Percentiles rank a stretch among this genome's conserved stretches.
Evolutionary conservation across 1,284 basidiomycete species (phyloP).

Genomic region (Peniophora sp.): DNA sequence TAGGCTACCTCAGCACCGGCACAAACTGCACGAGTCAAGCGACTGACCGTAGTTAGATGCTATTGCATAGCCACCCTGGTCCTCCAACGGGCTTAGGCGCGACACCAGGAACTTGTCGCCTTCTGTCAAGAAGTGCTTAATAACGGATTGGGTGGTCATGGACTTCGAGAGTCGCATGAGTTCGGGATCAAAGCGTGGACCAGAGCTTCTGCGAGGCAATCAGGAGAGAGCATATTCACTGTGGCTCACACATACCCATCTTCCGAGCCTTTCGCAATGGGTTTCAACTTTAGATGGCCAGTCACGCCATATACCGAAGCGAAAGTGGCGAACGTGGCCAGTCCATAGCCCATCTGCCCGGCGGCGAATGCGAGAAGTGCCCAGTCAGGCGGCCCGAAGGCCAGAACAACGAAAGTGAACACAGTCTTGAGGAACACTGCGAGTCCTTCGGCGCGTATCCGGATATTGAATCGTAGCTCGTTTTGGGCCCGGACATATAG

Average conservation of each 20-base stretch:
- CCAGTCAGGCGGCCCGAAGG: constrained; percentile 37
- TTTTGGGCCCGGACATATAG: constrained; percentile 76
- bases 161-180: constrained; percentile 58
- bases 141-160: constrained; percentile 79
- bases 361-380: constrained; percentile 77
- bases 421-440: constrained; percentile 74
- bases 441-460: constrained; percentile 77
- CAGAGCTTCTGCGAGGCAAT: constrained; percentile 12
- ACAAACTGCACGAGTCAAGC: not conserved
- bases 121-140: constrained; percentile 95
- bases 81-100: constrained; percentile 70
- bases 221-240: not conserved
- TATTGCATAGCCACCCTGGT: constrained; percentile 91
- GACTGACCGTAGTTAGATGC: constrained; percentile 87
- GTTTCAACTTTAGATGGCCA: constrained; percentile 14
- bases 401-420: constrained; percentile 58
- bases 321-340: constrained; percentile 26
- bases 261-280: constrained; percentile 14
- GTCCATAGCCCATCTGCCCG: constrained; percentile 69
- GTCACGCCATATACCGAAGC: constrained; percentile 17
- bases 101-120: constrained; percentile 90
- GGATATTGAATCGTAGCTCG: constrained; percentile 53
- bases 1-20: constrained; percentile 23
- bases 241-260: constrained; percentile 19
- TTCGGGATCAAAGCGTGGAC: constrained; percentile 38